A percentile compares a stretch with the other conserved stretches of the same genome.
phyloP scores from a whole-genome alignment of 768 basidiomycete genomes.

The Boletus subparvulus region DNA sequence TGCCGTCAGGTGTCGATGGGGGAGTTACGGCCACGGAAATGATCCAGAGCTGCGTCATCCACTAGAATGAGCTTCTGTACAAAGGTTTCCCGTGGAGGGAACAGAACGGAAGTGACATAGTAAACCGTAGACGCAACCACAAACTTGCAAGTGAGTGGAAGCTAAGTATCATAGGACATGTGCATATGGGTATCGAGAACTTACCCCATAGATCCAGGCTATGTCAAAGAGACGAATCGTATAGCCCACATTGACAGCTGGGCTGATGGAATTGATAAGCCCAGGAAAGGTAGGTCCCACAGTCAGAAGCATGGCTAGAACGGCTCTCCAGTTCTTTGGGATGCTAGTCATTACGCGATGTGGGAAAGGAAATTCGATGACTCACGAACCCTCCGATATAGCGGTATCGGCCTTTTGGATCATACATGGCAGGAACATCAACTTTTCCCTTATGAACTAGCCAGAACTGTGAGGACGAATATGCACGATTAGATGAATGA shows the following conservation, averaged over 20 bases:
- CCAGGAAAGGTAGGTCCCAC: slow-evolving; percentile 77
- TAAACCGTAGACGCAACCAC: slow-evolving; percentile 25
- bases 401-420: slow-evolving; percentile 73
- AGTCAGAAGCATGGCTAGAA: slow-evolving; percentile 63
- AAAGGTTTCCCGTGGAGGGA: slow-evolving; percentile 28
- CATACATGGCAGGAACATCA: slow-evolving; percentile 84
- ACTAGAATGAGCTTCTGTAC: slow-evolving; percentile 26
- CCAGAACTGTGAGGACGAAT: slow-evolving; percentile 57
- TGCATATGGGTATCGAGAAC: slow-evolving; percentile 18
- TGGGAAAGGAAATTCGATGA: slow-evolving; percentile 10
- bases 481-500: not conserved
- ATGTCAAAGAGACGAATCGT: slow-evolving; percentile 61
- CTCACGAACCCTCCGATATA: slow-evolving; percentile 74
- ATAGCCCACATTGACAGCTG: slow-evolving; percentile 59
- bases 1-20: not conserved
- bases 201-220: slow-evolving; percentile 74
- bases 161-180: not conserved
- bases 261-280: slow-evolving; percentile 71
- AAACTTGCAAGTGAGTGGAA: slow-evolving; percentile 15
- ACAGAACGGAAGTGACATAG: slow-evolving; percentile 25
- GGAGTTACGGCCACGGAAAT: not conserved
- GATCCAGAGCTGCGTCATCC: slow-evolving; percentile 9
- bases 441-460: slow-evolving; percentile 68
- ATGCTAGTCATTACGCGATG: not conserved
- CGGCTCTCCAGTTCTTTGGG: slow-evolving; percentile 77